phyloP scores from a whole-genome alignment of 148 eudicot species.

The Pharnaceum exiguum region DNA sequence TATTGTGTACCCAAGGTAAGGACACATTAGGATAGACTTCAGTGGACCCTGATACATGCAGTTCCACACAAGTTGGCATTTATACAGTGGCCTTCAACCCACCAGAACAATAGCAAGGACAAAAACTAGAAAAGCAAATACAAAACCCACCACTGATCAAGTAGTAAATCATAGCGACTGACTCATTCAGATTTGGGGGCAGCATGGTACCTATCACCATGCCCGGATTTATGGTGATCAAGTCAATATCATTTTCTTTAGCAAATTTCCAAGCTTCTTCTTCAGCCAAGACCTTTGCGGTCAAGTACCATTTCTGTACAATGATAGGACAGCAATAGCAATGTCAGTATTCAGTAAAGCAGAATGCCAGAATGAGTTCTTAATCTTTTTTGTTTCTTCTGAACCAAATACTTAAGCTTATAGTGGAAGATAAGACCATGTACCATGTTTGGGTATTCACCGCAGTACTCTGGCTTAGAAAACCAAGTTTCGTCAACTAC shows the following conservation, averaged over 20 bases:
- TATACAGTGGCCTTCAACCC: no score
- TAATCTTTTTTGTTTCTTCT: no score
- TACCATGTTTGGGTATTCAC: slow-evolving; percentile 20
- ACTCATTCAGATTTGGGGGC: slow-evolving; percentile 26
- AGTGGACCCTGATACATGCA: slow-evolving; percentile 36
- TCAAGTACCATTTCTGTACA: slow-evolving; percentile 12
- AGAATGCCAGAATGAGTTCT: no score
- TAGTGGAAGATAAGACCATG: no score
- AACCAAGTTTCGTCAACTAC: slow-evolving; percentile 37
- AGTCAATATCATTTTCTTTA: neutral
- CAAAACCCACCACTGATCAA: slow-evolving; percentile 19
- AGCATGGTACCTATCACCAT: slow-evolving; percentile 34
- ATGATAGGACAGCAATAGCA: neutral
- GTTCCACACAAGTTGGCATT: no score
- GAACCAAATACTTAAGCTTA: no score
- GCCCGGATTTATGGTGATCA: slow-evolving; percentile 22
- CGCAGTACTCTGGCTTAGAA: slow-evolving; percentile 17
- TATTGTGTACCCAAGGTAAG: slow-evolving; percentile 39
- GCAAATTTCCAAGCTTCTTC: neutral
- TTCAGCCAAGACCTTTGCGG: slow-evolving; percentile 17
- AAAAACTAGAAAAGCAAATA: no score
- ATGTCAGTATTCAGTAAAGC: neutral
- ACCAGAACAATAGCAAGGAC: no score
- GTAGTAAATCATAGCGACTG: slow-evolving; percentile 16
- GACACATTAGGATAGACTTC: slow-evolving; percentile 10